Base-by-base conservation (phyloP, 306 rosid genomes). In the Castanea sativa region DNA sequence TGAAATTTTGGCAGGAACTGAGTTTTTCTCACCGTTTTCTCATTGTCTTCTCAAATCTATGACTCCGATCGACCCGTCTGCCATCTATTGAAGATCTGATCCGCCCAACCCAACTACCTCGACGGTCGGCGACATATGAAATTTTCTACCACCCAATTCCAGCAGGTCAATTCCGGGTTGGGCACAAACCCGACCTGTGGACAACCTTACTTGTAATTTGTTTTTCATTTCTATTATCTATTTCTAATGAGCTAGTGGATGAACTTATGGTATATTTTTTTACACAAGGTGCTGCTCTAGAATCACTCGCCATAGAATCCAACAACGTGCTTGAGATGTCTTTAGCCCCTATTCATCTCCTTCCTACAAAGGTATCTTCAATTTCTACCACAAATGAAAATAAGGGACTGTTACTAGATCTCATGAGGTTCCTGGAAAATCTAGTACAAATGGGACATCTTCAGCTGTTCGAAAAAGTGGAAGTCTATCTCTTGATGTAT, bases 361-460 rank as follows among this genome's bases (percentile, higher is more conserved):
- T 74, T 77, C 89, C 97, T 83, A 87, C 85, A 87, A 89, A 94
- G 97, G 97, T 94, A 92, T 94, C 97, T 90, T 87, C 82, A 32
- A 94, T 90, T 94, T 87, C 94, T 94, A 94, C 98, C 89, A 83
- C 99, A 85, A 88, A 92, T 94, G 99, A 94, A 91, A 94, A 94
- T 94, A 94, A 92, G 97, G 97, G 95, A 80, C 91, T 92, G 87
- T 88, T 92, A 88, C 84, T 97, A 85, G 99, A 89, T 94, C 95
- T 94, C 99, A 92, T 92, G 97, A 94, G 99, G 99, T 90, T 94
- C 90, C 90, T 92, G 95, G 99, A 94, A 92, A 94, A 88, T 94
- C 97, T 94, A 94, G 97, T 94, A 94, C 97, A 94, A 97, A 94
- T 92, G 99, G 99, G 88, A 81, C 97, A 74, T 94, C 97, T 73